Base-by-base conservation (phyloP, 176 grass and related monocot genomes). In the Oryza brachyantha region DNA sequence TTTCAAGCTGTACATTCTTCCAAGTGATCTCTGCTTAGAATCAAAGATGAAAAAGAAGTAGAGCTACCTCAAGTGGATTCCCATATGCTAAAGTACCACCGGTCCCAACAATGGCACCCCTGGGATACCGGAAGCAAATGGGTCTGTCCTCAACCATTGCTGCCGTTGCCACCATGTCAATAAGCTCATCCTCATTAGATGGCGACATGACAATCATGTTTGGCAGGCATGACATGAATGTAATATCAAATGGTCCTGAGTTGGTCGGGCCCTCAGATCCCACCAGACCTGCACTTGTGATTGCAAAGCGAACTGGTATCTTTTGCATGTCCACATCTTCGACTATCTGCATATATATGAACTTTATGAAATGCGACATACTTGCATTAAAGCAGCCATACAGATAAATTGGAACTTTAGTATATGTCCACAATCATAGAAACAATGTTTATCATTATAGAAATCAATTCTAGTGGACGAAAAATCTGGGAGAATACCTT, bases 141-240 rank as follows among this genome's bases (percentile, higher is more conserved):
- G 91, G 88, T 40, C 71, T 85, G 61, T 88, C 88, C 72, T 94
- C 75, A 31, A 86, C 72, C 61, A 54, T 27, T 61, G 80, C 77
- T 75, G 88, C 88, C 55, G 91, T 94, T 21, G 79, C 91, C 27
- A 94, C 91, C 85, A 91, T 91, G 79, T 90, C 79, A 87, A 85
- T 36, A 71, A 94, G 81, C 73, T 91, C 91, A 83, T 91, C 70
- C 63, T 88, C 88, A 83, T 88, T 69, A 43, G 88, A 91, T 63
- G 88, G 91, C 63, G 91, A 89, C 91, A 94, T 94, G 24, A 91
- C 91, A 77, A 94, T 84, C 91, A 88, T 91, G 79, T 94, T 94
- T 72, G 91, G 91, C 52, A 94, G 80, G 60, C 88, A 94, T 71
- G 88, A 87, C 91, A 88, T 88, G 71, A 90, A 94, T 42, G 91